phyloP scores from a whole-genome alignment of 768 basidiomycete genomes.

The Hygrocybe punicea region DNA sequence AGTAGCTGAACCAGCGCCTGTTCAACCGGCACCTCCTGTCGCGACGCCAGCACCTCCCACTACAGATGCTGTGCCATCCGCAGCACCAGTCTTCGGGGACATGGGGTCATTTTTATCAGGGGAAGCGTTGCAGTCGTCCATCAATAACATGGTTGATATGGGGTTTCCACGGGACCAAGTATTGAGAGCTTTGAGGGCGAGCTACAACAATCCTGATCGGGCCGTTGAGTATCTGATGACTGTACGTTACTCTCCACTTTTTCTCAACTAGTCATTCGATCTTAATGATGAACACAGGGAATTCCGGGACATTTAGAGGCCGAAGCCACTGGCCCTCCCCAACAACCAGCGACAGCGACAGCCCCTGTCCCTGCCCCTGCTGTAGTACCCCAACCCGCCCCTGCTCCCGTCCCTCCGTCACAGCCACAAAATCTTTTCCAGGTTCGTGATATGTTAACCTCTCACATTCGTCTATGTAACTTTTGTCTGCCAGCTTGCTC shows the following conservation, averaged over 20 bases:
- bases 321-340: slow-evolving; percentile 39
- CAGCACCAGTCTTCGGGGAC: slow-evolving; percentile 41
- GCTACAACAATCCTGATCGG: slow-evolving; percentile 95
- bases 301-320: slow-evolving; percentile 69
- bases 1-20: slow-evolving; percentile 29
- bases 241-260: slow-evolving; percentile 44
- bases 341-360: slow-evolving; percentile 35
- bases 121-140: slow-evolving; percentile 66
- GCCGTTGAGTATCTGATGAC: slow-evolving; percentile 98
- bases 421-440: slow-evolving; percentile 82
- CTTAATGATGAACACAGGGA: slow-evolving; percentile 48
- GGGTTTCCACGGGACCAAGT: slow-evolving; percentile 88
- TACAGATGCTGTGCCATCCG: slow-evolving; percentile 8
- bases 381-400: slow-evolving; percentile 14
- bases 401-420: slow-evolving; percentile 33
- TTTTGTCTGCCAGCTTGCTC: slow-evolving; percentile 53
- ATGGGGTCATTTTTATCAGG: slow-evolving; percentile 71
- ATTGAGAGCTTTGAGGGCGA: slow-evolving; percentile 79
- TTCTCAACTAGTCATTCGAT: not conserved
- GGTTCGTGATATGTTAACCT: slow-evolving; percentile 38
- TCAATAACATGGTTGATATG: slow-evolving; percentile 89
- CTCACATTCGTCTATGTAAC: not conserved
- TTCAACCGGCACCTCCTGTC: slow-evolving; percentile 31
- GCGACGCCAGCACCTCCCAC: slow-evolving; percentile 35
- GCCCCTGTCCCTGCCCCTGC: slow-evolving; percentile 33